A percentile compares a stretch with the other conserved stretches of the same genome.
Evolutionary conservation across 768 basidiomycete species (phyloP).

Genomic region (Rhizopogon salebrosus): DNA sequence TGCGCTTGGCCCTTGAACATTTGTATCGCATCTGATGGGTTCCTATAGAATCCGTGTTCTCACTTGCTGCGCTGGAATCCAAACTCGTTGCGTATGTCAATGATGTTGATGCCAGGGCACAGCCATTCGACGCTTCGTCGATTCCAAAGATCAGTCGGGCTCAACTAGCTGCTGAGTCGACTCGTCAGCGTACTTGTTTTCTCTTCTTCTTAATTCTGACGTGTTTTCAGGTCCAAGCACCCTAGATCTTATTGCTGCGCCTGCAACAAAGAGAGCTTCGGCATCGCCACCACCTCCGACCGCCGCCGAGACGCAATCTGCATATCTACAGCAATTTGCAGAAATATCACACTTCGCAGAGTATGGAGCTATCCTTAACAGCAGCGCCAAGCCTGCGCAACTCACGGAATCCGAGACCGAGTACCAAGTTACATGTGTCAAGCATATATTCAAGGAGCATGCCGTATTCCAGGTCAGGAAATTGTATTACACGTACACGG

Average conservation of each 20-base stretch:
- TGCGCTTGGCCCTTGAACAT: slow-evolving; percentile 28
- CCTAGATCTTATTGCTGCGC: slow-evolving; percentile 78
- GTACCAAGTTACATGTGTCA: slow-evolving; percentile 94
- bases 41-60: slow-evolving; percentile 85
- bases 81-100: slow-evolving; percentile 94
- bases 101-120: slow-evolving; percentile 61
- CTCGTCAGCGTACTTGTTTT: slow-evolving; percentile 49
- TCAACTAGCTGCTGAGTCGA: slow-evolving; percentile 84
- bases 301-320: slow-evolving; percentile 82
- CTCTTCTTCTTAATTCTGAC: slow-evolving; percentile 9
- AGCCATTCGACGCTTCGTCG: slow-evolving; percentile 78
- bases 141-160: slow-evolving; percentile 93
- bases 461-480: slow-evolving; percentile 88
- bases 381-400: slow-evolving; percentile 69
- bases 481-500: not conserved
- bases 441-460: slow-evolving; percentile 94
- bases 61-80: slow-evolving; percentile 82
- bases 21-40: not conserved
- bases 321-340: slow-evolving; percentile 79
- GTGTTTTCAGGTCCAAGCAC: slow-evolving; percentile 67
- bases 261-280: slow-evolving; percentile 51
- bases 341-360: slow-evolving; percentile 81
- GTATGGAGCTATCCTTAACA: slow-evolving; percentile 87
- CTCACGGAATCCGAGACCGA: slow-evolving; percentile 97
- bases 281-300: slow-evolving; percentile 71